phyloP scores from a whole-genome alignment of 2,329 filamentous ascomycete species.

The Chrysoporthe cubensis region DNA sequence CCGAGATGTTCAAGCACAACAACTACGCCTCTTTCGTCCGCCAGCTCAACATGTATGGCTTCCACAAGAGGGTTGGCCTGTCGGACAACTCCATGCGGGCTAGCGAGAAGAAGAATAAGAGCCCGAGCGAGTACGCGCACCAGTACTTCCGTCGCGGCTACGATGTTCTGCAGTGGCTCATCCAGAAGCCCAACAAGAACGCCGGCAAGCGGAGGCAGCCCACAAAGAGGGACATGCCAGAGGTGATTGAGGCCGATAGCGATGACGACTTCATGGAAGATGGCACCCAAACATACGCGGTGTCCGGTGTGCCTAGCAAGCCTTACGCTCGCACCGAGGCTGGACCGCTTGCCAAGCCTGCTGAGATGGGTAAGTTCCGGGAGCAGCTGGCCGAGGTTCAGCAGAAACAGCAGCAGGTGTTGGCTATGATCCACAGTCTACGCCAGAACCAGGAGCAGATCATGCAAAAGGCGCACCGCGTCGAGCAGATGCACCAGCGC shows the following conservation, averaged over 20 bases:
- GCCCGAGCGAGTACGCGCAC: constrained; percentile 97
- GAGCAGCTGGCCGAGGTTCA: constrained; percentile 82
- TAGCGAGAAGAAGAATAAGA: constrained; percentile 96
- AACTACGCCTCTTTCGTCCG: constrained; percentile 97
- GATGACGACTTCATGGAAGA: constrained; percentile 59
- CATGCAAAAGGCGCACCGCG: constrained; percentile 84
- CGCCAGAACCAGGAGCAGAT: constrained; percentile 86
- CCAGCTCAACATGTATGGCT: constrained; percentile 96
- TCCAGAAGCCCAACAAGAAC: constrained; percentile 89
- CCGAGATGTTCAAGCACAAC: constrained; percentile 98
- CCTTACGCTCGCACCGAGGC: constrained; percentile 49
- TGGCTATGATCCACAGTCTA: constrained; percentile 77
- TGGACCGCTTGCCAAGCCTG: constrained; percentile 62
- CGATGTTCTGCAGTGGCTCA: constrained; percentile 91
- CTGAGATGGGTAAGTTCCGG: constrained; percentile 74
- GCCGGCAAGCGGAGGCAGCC: constrained; percentile 58
- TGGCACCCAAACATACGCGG: constrained; percentile 27
- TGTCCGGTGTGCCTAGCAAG: constrained; percentile 37
- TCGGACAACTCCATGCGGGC: constrained; percentile 98
- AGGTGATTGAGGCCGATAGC: constrained; percentile 62
- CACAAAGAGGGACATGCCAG: constrained; percentile 45
- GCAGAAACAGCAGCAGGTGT: constrained; percentile 84
- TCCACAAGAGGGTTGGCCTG: constrained; percentile 91
- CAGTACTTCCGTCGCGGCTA: constrained; percentile 93
- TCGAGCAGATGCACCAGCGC: constrained; percentile 90